Conservation (phyloP, 1,284 basidiomycete genomes). For the Singerocomus inundabilis region DNA sequence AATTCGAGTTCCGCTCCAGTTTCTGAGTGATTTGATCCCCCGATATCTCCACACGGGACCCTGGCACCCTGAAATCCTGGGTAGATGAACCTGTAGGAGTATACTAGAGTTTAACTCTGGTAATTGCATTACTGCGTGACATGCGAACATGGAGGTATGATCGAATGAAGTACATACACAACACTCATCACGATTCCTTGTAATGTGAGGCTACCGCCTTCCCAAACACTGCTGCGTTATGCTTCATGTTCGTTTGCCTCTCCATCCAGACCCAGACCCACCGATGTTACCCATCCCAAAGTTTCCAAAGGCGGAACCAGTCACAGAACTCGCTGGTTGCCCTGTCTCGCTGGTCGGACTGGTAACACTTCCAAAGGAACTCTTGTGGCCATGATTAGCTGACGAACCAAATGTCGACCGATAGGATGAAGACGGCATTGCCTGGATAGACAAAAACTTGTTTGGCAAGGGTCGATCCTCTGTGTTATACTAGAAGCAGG, state of each 20-base stretch:
- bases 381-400: constrained; percentile 17
- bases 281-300: constrained; percentile 47
- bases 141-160: constrained; percentile 12
- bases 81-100: no score
- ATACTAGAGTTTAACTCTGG: no score
- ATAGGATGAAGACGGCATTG: constrained; percentile 62
- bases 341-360: constrained; percentile 31
- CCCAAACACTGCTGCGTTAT: background rate
- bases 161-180: constrained; percentile 17
- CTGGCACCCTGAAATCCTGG: no score
- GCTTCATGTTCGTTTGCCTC: no score
- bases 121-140: no score
- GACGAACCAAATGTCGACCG: constrained; percentile 55
- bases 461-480: constrained; percentile 75
- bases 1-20: no score
- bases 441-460: constrained; percentile 77
- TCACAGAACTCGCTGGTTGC: constrained; percentile 19
- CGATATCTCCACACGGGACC: no score
- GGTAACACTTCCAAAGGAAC: constrained; percentile 16
- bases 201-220: background rate
- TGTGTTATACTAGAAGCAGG: constrained; percentile 62
- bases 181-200: constrained; percentile 8
- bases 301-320: constrained; percentile 46
- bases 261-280: constrained; percentile 31
- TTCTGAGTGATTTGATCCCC: no score